Conservation (phyloP, 441 rosid genomes). For the Arabidopsis hybrid region DNA sequence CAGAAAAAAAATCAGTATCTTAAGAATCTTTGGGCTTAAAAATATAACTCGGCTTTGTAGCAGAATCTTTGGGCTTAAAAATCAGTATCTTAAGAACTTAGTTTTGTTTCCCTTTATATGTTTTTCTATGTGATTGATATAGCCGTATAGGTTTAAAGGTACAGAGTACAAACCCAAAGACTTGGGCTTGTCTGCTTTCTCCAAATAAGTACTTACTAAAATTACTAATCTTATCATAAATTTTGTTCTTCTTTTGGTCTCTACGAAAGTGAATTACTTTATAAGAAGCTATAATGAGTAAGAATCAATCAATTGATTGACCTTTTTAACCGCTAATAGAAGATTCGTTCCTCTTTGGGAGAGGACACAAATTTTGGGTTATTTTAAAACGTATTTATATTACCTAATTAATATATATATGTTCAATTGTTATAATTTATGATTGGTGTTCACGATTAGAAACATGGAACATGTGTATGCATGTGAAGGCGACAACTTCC, state of each 20-base stretch:
- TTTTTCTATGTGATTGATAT: not conserved
- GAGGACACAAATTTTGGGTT: constrained; percentile 3
- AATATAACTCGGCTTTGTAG: too few species aligned
- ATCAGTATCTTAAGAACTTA: not conserved
- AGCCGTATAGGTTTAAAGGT: not conserved
- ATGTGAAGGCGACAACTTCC: constrained; percentile 43
- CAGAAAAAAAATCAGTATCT: too few species aligned
- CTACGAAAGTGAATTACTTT: constrained; percentile 15
- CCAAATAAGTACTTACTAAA: constrained; percentile 13
- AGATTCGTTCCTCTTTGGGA: constrained; percentile 30
- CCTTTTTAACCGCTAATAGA: constrained; percentile 1
- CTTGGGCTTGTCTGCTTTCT: constrained; percentile 12
- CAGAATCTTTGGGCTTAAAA: too few species aligned
- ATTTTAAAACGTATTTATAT: not conserved
- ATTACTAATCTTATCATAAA: not conserved
- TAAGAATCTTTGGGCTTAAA: too few species aligned
- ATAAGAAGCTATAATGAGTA: not conserved
- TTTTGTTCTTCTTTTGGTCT: not conserved
- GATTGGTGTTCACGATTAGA: constrained; percentile 43
- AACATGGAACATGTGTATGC: constrained; percentile 44
- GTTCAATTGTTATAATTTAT: not conserved
- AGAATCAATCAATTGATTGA: constrained; percentile 3
- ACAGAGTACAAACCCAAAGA: constrained; percentile 2
- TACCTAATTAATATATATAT: not conserved
- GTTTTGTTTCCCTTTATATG: not conserved